Conservation (phyloP, 2,329 filamentous ascomycete species). For the Apiospora marii region DNA sequence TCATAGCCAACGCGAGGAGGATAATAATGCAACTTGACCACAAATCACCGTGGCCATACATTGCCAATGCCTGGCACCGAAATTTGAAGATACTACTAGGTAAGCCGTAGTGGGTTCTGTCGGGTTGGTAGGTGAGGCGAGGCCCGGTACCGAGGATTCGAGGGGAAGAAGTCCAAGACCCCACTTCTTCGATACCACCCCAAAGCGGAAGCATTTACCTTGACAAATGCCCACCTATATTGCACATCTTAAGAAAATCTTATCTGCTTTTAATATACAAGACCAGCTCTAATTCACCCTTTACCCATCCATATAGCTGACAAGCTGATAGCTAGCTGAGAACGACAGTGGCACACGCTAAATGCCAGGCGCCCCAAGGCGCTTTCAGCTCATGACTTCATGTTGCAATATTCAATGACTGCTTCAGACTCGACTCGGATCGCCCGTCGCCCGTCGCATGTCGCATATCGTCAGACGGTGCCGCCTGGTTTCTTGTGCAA, state of each 20-base stretch:
- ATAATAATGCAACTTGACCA: background rate
- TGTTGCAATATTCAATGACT: background rate
- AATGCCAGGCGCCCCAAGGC: background rate
- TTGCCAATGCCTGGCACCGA: background rate
- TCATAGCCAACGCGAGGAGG: background rate
- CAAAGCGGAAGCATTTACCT: background rate
- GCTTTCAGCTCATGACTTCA: conserved; percentile 8
- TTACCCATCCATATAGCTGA: conserved; percentile 6
- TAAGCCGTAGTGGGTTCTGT: background rate
- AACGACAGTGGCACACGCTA: background rate
- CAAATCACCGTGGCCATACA: background rate
- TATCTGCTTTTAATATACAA: conserved; percentile 15
- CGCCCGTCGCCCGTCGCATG: background rate
- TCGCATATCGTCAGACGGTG: background rate
- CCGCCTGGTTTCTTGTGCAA: background rate
- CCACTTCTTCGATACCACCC: conserved; percentile 9
- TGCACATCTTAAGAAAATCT: conserved; percentile 43
- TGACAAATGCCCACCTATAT: conserved; percentile 36
- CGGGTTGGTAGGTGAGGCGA: background rate
- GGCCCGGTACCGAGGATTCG: background rate
- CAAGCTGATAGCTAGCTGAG: conserved; percentile 4
- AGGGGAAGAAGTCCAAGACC: conserved; percentile 28
- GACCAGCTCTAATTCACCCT: background rate
- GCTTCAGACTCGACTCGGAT: background rate
- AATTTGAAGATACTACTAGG: background rate